Evolutionary conservation across 768 basidiomycete species (phyloP), one percentile per base, ranked within the genome.

Genomic region (Tubosaeta sp.): DNA sequence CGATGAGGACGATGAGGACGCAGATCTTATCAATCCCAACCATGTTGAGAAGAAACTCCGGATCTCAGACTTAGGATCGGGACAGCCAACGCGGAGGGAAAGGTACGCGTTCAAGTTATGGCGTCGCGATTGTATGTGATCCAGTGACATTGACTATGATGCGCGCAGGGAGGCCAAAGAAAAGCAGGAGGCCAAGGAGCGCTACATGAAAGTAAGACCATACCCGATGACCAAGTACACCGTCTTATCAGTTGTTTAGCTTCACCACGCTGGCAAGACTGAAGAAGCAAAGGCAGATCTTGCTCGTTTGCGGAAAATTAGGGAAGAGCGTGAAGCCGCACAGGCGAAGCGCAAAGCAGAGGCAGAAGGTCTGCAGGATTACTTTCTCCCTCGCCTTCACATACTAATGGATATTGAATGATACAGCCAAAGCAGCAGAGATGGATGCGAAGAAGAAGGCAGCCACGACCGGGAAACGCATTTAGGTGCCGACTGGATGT

Each of bases 201-300:
- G 79, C 22, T 95, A 95, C 67, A 85, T 85, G 84, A 91, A 94
- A 80, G 87, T 89, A 24, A 1, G 73, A 55, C 12, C 12, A 22
- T 14, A 22, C 32, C 62, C 19, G 19, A 3, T 1, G 12, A 46
- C 51, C 46, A 35, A 48, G 16, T 14, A 27, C 49, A 27, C 38
- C 1, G 52, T 49, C 22, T 55, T 44, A 49, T 30, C 39, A 25
- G 44, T 12, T 5, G 9, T 35, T 8, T 57, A 88, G 87, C 74
- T 88, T 29, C 87, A 91, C 60, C 46, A 73, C 14, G 74, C 80
- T 68, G 94, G 94, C 53, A 89, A 96, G 82, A 97, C 94, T 0
- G 84, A 87, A 31, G 78, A 96, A 66, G 94, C 94, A 18, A 89
- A 93, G 72, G 69, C 84, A 4, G 94, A 98, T 69, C 82, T 98